Conservation (phyloP, 2,329 filamentous ascomycete species). For the Curvularia spicifera region DNA sequence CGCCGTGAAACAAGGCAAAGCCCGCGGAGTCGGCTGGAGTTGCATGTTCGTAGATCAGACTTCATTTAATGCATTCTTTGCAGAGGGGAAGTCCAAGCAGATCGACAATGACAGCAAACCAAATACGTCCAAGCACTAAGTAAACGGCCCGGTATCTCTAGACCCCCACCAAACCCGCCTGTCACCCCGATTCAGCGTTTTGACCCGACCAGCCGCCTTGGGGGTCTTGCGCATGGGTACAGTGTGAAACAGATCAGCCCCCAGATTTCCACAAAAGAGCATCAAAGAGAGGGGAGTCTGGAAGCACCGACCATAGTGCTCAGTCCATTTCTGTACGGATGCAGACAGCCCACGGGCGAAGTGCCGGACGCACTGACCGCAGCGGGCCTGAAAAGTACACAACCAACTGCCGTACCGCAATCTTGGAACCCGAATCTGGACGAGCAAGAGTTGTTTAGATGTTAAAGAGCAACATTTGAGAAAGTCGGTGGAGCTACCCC, state of each 20-base stretch:
- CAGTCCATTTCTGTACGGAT: neutral
- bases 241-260: conserved; percentile 4
- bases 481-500: neutral
- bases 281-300: neutral
- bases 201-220: neutral
- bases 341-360: neutral
- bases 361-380: neutral
- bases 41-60: neutral
- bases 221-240: neutral
- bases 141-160: neutral
- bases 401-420: neutral
- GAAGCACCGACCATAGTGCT: neutral
- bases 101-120: neutral
- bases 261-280: neutral
- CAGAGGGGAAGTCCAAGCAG: neutral
- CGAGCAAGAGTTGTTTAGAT: neutral
- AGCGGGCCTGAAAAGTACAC: neutral
- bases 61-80: neutral
- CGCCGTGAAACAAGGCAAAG: neutral
- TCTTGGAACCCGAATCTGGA: neutral
- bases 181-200: neutral
- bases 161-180: neutral
- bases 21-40: neutral
- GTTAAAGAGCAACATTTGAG: neutral
- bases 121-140: neutral